phyloP scores from a whole-genome alignment of 768 basidiomycete species.

The Leccinum aurantiacum region DNA sequence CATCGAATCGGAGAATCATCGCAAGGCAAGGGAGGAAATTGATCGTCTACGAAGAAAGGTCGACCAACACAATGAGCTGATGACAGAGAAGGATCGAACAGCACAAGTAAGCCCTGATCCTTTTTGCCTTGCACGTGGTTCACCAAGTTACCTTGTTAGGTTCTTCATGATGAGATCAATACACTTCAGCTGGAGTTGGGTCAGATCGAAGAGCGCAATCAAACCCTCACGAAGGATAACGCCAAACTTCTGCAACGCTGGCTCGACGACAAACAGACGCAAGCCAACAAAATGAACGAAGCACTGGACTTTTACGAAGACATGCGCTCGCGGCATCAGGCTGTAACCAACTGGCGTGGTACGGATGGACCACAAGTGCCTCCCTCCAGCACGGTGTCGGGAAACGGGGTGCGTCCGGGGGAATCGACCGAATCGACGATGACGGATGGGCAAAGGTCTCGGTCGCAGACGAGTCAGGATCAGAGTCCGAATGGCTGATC shows the following conservation, averaged over 20 bases:
- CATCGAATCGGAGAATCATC: slow-evolving; percentile 75
- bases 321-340: slow-evolving; percentile 73
- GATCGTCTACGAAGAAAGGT: slow-evolving; percentile 70
- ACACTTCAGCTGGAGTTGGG: slow-evolving; percentile 89
- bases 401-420: slow-evolving; percentile 46
- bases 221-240: slow-evolving; percentile 87
- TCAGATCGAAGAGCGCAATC: slow-evolving; percentile 85
- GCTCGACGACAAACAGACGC: slow-evolving; percentile 92
- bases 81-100: slow-evolving; percentile 86
- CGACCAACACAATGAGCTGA: slow-evolving; percentile 79
- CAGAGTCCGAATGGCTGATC: slow-evolving; percentile 92
- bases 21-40: slow-evolving; percentile 77
- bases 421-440: slow-evolving; percentile 35
- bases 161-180: slow-evolving; percentile 92
- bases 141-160: slow-evolving; percentile 45
- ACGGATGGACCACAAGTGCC: slow-evolving; percentile 33
- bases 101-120: slow-evolving; percentile 61
- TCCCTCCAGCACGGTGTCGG: slow-evolving; percentile 38
- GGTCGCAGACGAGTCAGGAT: slow-evolving; percentile 65
- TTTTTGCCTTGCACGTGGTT: neutral
- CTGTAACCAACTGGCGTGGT: slow-evolving; percentile 58
- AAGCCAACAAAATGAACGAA: slow-evolving; percentile 94
- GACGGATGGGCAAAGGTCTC: slow-evolving; percentile 78
- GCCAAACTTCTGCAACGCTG: slow-evolving; percentile 94
- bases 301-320: slow-evolving; percentile 88